These are phyloP conservation scores for Ophiostoma sp. DNA, from an alignment of 2,329 filamentous ascomycete species.

Conservation along the genomic window DNA sequence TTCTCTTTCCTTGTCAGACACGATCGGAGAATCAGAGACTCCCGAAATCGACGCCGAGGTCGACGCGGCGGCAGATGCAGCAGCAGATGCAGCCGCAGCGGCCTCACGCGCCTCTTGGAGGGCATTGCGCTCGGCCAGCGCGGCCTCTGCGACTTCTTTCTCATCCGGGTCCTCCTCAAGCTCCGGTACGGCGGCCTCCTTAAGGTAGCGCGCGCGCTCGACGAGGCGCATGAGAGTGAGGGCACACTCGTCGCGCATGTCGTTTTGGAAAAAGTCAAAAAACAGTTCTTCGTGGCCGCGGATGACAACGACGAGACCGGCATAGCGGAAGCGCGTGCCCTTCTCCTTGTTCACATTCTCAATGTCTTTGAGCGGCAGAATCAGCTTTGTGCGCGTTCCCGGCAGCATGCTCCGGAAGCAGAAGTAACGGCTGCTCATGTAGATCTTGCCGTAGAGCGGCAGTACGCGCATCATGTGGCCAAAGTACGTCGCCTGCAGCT, in stretches of 20 bases:
- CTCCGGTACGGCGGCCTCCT: slow-evolving; percentile 64
- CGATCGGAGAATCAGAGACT: not conserved
- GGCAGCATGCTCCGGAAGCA: slow-evolving; percentile 90
- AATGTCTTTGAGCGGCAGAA: slow-evolving; percentile 83
- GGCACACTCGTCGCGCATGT: slow-evolving; percentile 80
- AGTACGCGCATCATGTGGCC: slow-evolving; percentile 85
- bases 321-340: slow-evolving; percentile 86
- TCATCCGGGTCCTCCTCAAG: slow-evolving; percentile 66
- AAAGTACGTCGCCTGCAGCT: slow-evolving; percentile 82
- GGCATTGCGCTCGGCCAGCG: slow-evolving; percentile 74
- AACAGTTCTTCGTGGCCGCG: slow-evolving; percentile 92
- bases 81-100: not conserved
- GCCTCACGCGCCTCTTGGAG: slow-evolving; percentile 64
- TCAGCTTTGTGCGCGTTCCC: slow-evolving; percentile 85
- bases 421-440: slow-evolving; percentile 79
- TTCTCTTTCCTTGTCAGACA: not conserved
- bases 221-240: slow-evolving; percentile 73
- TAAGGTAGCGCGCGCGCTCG: slow-evolving; percentile 59
- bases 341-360: slow-evolving; percentile 94
- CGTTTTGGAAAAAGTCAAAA: slow-evolving; percentile 79
- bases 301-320: slow-evolving; percentile 86
- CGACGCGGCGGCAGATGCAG: not conserved
- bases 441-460: slow-evolving; percentile 93
- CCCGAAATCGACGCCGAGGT: not conserved
- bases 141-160: slow-evolving; percentile 63